Evolutionary conservation across 352 stramenopile genomes (phyloP), one percentile per base, ranked within the genome.

Genomic region (Phytopythium aichiense): DNA sequence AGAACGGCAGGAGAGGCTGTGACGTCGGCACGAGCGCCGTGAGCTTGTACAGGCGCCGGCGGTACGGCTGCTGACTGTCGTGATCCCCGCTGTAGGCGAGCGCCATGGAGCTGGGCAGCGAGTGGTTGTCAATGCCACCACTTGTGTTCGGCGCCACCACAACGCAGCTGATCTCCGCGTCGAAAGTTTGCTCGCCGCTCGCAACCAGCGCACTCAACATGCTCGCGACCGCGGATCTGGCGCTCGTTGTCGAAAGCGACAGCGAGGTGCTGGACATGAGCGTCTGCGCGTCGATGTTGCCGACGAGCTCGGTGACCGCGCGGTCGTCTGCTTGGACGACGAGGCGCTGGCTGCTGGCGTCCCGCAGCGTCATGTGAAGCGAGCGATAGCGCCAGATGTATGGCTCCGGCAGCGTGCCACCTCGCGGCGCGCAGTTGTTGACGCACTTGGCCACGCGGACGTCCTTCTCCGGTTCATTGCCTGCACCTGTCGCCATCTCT

Each of bases 341-440:
- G 3, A 87, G 42, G 23, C 67, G 63, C 13, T 76, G 66, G 33
- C 72, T 67, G 9, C 56, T 51, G 23, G 42, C 52, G 25, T 88
- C 81, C 2, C 67, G 63, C 30, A 88, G 61, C 56, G 80, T 67
- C 40, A 90, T 73, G 22, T 55, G 58, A 25, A 86, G 61, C 12
- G 35, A 56, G n/a, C 76, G 74, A 62, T 88, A 90, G 12, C 77
- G 71, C 76, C 78, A 90, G 8, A 9, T 50, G 22, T 58, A 48
- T 7, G 37, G 60, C 33, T 72, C 66, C 37, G 61, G 55, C 20
- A 55, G 20, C 28, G 56, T 5, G 18, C 42, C 61, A 52, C 54
- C 58, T 35, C 61, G 65, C 28, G 54, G 63, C 16, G 72, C 67
- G 52, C 78, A 85, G 13, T 54, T 64, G 51, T 76, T 82, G 37